These are phyloP conservation scores for Phytophthora constricta DNA, from an alignment of 352 stramenopile genomes.

Conservation along the genomic window DNA sequence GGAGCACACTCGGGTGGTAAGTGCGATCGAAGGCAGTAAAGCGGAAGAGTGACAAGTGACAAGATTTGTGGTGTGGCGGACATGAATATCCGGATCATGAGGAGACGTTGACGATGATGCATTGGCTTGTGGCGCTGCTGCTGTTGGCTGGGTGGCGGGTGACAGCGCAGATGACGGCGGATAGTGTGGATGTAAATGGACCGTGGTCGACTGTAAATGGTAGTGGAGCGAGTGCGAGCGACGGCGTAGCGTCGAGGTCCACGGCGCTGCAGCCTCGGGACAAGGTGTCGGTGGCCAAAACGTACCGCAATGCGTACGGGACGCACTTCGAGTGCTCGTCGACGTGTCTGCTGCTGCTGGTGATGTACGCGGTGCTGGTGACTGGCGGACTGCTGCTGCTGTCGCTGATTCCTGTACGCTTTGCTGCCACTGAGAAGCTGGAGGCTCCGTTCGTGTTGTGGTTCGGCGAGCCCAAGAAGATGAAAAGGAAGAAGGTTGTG, in stretches of 20 bases:
- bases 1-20: too few species aligned
- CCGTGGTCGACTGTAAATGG: background rate
- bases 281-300: conserved; percentile 28
- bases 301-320: conserved; percentile 69
- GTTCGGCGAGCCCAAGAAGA: conserved; percentile 23
- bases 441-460: conserved; percentile 47
- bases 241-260: background rate
- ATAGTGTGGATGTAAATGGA: too few species aligned
- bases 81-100: too few species aligned
- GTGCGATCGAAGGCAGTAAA: too few species aligned
- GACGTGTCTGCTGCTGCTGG: conserved; percentile 53
- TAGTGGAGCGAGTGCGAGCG: background rate
- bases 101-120: too few species aligned
- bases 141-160: too few species aligned
- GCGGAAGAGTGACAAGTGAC: too few species aligned
- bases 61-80: too few species aligned
- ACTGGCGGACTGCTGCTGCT: conserved; percentile 46
- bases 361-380: conserved; percentile 41
- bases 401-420: conserved; percentile 48
- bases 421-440: conserved; percentile 17
- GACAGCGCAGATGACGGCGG: too few species aligned
- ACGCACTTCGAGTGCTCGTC: conserved; percentile 56
- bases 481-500: conserved; percentile 3
- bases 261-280: conserved; percentile 6
- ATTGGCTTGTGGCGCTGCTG: too few species aligned